These are phyloP conservation scores for Pulicaria dysenterica DNA, from an alignment of 129 eudicot genomes.

Conservation along the genomic window DNA sequence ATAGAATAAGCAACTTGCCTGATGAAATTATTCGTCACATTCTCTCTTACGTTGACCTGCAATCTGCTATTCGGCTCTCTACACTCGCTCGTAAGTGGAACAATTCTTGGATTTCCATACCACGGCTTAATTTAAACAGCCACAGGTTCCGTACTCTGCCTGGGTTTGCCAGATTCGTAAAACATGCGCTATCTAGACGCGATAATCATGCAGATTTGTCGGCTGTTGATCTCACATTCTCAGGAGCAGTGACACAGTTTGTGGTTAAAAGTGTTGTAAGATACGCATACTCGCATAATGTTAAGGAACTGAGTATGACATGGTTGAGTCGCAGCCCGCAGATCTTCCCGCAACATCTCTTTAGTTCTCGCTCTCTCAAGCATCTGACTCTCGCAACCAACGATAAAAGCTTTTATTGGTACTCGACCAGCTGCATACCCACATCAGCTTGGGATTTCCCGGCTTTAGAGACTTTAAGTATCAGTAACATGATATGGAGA, in stretches of 20 bases:
- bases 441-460: constrained; percentile 24
- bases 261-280: neutral
- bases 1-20: constrained; percentile 29
- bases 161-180: constrained; percentile 18
- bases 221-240: constrained; percentile 5
- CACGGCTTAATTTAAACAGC: neutral
- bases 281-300: constrained; percentile 22
- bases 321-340: neutral
- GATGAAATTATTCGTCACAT: constrained; percentile 20
- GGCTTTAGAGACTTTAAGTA: constrained; percentile 18
- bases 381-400: constrained; percentile 17
- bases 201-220: neutral
- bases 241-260: neutral
- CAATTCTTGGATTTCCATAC: constrained; percentile 13
- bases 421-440: neutral
- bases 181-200: constrained; percentile 1
- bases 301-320: neutral
- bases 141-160: neutral
- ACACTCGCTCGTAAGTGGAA: constrained; percentile 15
- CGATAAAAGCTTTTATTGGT: neutral
- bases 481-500: neutral
- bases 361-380: constrained; percentile 7
- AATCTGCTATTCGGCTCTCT: constrained; percentile 12
- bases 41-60: constrained; percentile 18
- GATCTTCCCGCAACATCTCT: constrained; percentile 1